Evolutionary conservation across 352 stramenopile genomes (phyloP).

Genomic region (Phytophthora foliorum): DNA sequence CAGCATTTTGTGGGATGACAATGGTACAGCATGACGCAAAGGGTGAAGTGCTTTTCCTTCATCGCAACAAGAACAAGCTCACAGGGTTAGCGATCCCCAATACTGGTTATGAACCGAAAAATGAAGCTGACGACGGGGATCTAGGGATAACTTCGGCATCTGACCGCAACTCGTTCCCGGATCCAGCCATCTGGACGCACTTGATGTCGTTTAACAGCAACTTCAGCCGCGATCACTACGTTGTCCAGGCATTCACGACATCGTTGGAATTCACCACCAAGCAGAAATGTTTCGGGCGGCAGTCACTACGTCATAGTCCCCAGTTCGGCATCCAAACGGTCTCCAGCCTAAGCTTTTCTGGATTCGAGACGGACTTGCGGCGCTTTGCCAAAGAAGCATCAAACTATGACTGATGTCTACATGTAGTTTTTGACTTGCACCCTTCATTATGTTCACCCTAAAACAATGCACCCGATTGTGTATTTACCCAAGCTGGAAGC

Average conservation of each 20-base stretch:
- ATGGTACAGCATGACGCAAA: slow-evolving; percentile 56
- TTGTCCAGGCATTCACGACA: slow-evolving; percentile 57
- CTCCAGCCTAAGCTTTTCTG: slow-evolving; percentile 6
- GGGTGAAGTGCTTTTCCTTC: slow-evolving; percentile 54
- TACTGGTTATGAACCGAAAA: not conserved
- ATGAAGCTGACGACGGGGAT: not conserved
- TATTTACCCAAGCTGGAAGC: too few species aligned
- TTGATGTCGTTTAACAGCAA: slow-evolving; percentile 63
- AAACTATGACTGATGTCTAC: not conserved
- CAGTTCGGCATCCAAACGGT: slow-evolving; percentile 26
- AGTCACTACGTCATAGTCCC: slow-evolving; percentile 13
- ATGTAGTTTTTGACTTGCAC: too few species aligned
- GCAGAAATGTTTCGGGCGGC: slow-evolving; percentile 68
- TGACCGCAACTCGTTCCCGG: slow-evolving; percentile 17
- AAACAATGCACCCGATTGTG: too few species aligned
- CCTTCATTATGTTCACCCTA: too few species aligned
- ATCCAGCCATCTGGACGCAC: slow-evolving; percentile 68
- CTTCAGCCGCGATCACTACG: slow-evolving; percentile 47
- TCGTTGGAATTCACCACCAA: slow-evolving; percentile 40
- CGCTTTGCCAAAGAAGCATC: slow-evolving; percentile 24
- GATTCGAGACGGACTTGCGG: slow-evolving; percentile 22
- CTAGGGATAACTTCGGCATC: not conserved
- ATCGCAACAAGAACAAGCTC: slow-evolving; percentile 63
- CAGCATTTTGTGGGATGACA: slow-evolving; percentile 60
- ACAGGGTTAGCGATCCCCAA: slow-evolving; percentile 4